Evolutionary conservation across 129 eudicot species (phyloP).

Genomic region (Arctium minus): DNA sequence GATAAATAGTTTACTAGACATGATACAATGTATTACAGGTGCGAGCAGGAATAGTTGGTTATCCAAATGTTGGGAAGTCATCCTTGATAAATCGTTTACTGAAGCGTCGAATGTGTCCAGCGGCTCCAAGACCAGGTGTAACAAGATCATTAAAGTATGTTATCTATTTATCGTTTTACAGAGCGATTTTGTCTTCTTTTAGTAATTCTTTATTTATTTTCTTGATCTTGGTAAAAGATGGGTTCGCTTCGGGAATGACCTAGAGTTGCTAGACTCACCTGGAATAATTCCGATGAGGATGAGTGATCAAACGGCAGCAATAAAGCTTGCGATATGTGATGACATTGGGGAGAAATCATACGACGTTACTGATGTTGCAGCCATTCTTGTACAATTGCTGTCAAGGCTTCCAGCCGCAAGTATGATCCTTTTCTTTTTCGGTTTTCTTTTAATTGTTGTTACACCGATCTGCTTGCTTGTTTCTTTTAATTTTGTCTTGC

Average conservation of each 20-base stretch:
- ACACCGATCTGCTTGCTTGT: background rate
- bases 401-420: conserved; percentile 77
- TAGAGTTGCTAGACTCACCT: conserved; percentile 92
- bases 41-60: conserved; percentile 96
- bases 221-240: conserved; percentile 57
- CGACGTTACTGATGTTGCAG: conserved; percentile 79
- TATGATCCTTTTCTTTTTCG: conserved; percentile 29
- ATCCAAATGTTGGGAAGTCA: conserved; percentile 97
- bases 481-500: background rate
- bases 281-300: conserved; percentile 98
- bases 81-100: conserved; percentile 91
- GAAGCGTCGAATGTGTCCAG: conserved; percentile 92
- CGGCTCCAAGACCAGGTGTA: conserved; percentile 99
- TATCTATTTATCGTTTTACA: background rate
- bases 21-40: conserved; percentile 43
- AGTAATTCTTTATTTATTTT: conserved; percentile 1
- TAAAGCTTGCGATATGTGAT: conserved; percentile 97
- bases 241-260: conserved; percentile 90
- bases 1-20: background rate
- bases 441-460: background rate
- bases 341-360: conserved; percentile 97
- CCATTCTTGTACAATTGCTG: conserved; percentile 89
- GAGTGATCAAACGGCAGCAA: conserved; percentile 95
- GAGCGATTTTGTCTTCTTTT: background rate
- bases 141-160: conserved; percentile 90